Conservation (phyloP, 257 asterid species). For the Nicotiana obtusifolia region DNA sequence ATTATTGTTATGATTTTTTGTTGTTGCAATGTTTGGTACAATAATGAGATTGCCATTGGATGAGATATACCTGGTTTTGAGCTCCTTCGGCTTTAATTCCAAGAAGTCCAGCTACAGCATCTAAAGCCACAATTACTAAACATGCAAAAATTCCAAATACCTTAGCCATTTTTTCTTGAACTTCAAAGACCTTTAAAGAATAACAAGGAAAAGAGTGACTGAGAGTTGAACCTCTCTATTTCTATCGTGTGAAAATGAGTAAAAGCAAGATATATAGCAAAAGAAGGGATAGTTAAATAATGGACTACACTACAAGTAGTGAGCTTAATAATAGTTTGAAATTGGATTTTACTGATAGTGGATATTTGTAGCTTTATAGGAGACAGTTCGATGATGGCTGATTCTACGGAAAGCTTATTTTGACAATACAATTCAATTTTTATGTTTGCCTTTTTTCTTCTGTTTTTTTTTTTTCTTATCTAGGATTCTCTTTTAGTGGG, state of each 20-base stretch:
- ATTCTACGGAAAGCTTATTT: constrained; percentile 30
- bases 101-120: constrained; percentile 64
- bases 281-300: neutral
- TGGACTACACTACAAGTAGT: neutral
- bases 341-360: no score
- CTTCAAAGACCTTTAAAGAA: neutral
- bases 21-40: neutral
- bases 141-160: constrained; percentile 50
- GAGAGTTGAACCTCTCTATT: neutral
- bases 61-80: constrained; percentile 51
- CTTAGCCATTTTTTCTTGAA: constrained; percentile 41
- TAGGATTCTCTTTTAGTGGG: constrained; percentile 4
- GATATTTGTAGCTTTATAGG: neutral
- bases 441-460: constrained; percentile 28
- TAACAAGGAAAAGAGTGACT: neutral
- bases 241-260: neutral
- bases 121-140: constrained; percentile 59
- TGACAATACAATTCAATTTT: constrained; percentile 42
- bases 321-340: neutral
- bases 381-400: neutral
- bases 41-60: neutral
- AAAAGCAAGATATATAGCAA: neutral
- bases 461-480: neutral
- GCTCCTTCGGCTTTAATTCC: constrained; percentile 80
- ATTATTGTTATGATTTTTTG: no score